Conservation (phyloP, 441 rosid species). For the Manihot esculenta region DNA sequence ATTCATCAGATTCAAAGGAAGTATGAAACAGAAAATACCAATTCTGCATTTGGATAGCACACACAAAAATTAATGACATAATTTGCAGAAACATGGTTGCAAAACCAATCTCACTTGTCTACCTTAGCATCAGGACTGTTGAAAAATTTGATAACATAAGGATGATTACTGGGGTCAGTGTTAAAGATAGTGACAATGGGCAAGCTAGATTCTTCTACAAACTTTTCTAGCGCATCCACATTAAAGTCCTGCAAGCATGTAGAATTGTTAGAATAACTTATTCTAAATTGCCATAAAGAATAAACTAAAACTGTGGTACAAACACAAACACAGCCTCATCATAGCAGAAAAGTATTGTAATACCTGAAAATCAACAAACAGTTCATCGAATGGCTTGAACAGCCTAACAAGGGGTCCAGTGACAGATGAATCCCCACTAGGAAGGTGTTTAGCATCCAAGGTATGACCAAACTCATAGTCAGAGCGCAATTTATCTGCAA, state of each 20-base stretch:
- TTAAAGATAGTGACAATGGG: constrained; percentile 73
- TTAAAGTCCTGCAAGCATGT: constrained; percentile 60
- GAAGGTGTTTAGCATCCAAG: constrained; percentile 78
- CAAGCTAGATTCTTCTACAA: constrained; percentile 68
- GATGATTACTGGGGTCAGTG: constrained; percentile 76
- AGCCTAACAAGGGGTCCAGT: constrained; percentile 84
- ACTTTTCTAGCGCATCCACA: constrained; percentile 69
- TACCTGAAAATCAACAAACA: constrained; percentile 83
- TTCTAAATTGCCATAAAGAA: not conserved
- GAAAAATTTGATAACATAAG: constrained; percentile 77
- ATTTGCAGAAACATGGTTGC: not conserved
- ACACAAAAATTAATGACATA: not conserved
- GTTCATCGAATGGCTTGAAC: constrained; percentile 97
- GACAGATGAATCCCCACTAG: constrained; percentile 82
- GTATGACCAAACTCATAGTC: constrained; percentile 92
- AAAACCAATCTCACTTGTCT: constrained; percentile 1
- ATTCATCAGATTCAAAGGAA: not conserved
- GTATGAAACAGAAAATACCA: not conserved
- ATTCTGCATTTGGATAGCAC: not conserved
- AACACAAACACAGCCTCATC: constrained; percentile 3
- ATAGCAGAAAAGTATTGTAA: constrained; percentile 1
- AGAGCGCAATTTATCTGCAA: constrained; percentile 80
- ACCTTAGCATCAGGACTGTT: constrained; percentile 72
- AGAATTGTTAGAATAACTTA: constrained; percentile 21
- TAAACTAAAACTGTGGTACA: not conserved